Conservation (phyloP, 1,284 basidiomycete genomes). For the Marasmius tenuissimus region DNA sequence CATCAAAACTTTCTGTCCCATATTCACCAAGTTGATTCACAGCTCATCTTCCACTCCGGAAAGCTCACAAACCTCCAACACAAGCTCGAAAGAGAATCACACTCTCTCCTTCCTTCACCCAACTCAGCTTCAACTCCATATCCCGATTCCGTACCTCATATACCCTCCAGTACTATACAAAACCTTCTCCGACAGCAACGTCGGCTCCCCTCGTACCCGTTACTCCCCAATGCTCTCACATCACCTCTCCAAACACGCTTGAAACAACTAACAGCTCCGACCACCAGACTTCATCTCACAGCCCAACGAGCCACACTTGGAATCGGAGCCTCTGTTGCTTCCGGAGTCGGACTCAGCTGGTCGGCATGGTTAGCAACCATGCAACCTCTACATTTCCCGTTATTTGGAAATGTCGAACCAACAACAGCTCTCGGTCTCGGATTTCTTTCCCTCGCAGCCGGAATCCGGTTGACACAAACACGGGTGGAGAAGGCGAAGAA, state of each 20-base stretch:
- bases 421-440: slow-evolving; percentile 66
- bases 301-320: slow-evolving; percentile 65
- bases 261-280: slow-evolving; percentile 61
- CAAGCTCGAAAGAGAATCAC: slow-evolving; percentile 43
- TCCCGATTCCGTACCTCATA: slow-evolving; percentile 32
- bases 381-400: slow-evolving; percentile 33
- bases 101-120: slow-evolving; percentile 26
- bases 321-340: slow-evolving; percentile 44
- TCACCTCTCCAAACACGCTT: slow-evolving; percentile 57
- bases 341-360: slow-evolving; percentile 47
- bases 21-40: slow-evolving; percentile 1
- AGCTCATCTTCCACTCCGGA: slow-evolving; percentile 76
- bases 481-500: slow-evolving; percentile 73
- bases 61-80: slow-evolving; percentile 58
- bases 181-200: slow-evolving; percentile 66
- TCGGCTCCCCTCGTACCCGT: slow-evolving; percentile 45
- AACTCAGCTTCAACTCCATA: slow-evolving; percentile 16
- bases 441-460: slow-evolving; percentile 49
- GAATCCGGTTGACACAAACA: slow-evolving; percentile 67
- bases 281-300: slow-evolving; percentile 62
- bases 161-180: slow-evolving; percentile 54
- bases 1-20: not conserved
- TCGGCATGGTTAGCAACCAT: slow-evolving; percentile 56
- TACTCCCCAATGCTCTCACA: slow-evolving; percentile 54
- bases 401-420: slow-evolving; percentile 44